Base-by-base conservation (phyloP, 257 asterid species). In the Nicotiana paniculata region DNA sequence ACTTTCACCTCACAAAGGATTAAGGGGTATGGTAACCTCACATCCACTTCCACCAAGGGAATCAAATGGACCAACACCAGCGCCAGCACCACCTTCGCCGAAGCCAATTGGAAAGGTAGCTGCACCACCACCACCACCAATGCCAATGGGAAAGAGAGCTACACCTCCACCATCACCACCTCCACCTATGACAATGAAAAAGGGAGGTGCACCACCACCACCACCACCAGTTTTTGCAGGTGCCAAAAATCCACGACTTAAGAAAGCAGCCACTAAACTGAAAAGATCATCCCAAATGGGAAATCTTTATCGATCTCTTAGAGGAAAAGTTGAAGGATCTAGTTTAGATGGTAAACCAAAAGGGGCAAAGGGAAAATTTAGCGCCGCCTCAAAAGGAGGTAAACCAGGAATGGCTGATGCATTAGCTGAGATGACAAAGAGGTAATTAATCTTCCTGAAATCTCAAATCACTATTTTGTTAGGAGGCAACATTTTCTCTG, bases 321-420 rank as follows among this genome's bases (percentile, higher is more conserved):
- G 91, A 85, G 95, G 94, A 59, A 93, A 94, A 83, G 97, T 96
- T 54, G 99, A 96, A 89, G 99, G 98, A 21, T 86, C 94, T 11
- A 81, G 82, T 70, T 72, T 81, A 62, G 86, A 89, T 4, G 88
- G 86, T 35, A 96, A 89, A 87, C 80, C 90, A 74, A 74, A 74
- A 2, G 89, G 90, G 16, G 90, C 92, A 74, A 91, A 89, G 82
- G 90, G 96, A 69, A 91, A 87, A 58, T 32, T 85, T 51, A 32
- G 35, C n/a, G 12, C 28, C 32, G 12, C 43, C 4, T 26, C 95
- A 13, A 43, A 85, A 74, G 96, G 95, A 57, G 98, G 93, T 30
- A 93, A 93, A 85, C 93, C 90, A 74, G 97, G 97, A 57, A 93
- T 93, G 98, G 98, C 98, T 54, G 99, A 95, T 91, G 99, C 99